Conservation (phyloP, 129 eudicot species). For the Logfia minima region DNA sequence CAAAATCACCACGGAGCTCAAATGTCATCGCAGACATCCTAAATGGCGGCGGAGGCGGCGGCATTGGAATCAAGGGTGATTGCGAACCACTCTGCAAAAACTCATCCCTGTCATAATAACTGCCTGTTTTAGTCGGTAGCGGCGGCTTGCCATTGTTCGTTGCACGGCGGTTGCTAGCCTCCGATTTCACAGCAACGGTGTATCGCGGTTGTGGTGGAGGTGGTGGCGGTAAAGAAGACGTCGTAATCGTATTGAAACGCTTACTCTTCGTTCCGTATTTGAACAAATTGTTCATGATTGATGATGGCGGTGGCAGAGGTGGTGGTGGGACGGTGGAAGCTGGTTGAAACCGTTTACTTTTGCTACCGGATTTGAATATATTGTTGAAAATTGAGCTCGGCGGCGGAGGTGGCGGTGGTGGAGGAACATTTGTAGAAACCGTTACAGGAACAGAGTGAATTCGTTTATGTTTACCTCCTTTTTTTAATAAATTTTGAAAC, state of each 20-base stretch:
- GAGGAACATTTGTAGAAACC: conserved; percentile 42
- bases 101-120: conserved; percentile 41
- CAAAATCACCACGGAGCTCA: conserved; percentile 55
- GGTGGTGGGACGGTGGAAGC: conserved; percentile 26
- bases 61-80: conserved; percentile 52
- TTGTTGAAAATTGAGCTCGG: conserved; percentile 62
- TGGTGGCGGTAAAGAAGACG: conserved; percentile 40
- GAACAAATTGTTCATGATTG: conserved; percentile 47
- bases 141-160: conserved; percentile 59
- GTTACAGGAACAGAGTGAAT: conserved; percentile 48
- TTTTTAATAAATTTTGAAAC: conserved; percentile 61
- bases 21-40: conserved; percentile 50
- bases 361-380: conserved; percentile 57
- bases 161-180: conserved; percentile 16
- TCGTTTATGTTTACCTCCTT: conserved; percentile 53
- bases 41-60: conserved; percentile 82
- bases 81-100: conserved; percentile 45
- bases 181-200: conserved; percentile 13
- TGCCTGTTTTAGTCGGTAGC: conserved; percentile 46
- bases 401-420: conserved; percentile 56
- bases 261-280: conserved; percentile 49
- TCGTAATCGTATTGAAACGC: conserved; percentile 28
- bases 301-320: conserved; percentile 50
- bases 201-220: conserved; percentile 28
- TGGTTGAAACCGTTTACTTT: conserved; percentile 46